Percentiles rank a stretch among this genome's conserved stretches.
Evolutionary conservation across 495 filamentous ascomycete species (phyloP).

Genomic region (Xylona heveae): DNA sequence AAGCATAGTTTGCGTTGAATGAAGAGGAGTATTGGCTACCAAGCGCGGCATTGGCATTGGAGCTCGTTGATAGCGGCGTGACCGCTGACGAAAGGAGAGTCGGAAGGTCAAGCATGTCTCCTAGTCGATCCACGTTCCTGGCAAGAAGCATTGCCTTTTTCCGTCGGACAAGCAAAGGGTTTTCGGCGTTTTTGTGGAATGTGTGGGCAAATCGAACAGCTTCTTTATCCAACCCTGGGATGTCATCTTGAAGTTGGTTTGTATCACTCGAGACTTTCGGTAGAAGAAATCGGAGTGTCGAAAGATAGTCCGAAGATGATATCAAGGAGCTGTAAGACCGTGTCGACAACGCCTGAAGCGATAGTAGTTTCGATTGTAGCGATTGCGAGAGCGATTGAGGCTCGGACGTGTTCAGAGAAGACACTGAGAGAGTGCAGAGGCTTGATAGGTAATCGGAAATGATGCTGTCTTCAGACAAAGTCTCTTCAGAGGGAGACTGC

Average conservation of each 20-base stretch:
- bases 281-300: conserved; percentile 42
- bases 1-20: conserved; percentile 60
- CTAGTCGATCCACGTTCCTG: conserved; percentile 70
- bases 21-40: conserved; percentile 17
- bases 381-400: conserved; percentile 60
- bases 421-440: conserved; percentile 9
- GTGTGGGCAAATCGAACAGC: conserved; percentile 63
- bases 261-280: conserved; percentile 44
- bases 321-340: conserved; percentile 83
- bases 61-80: conserved; percentile 22
- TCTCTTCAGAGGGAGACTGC: not conserved
- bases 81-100: conserved; percentile 62
- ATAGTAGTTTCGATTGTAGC: conserved; percentile 63
- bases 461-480: not conserved
- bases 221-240: conserved; percentile 63
- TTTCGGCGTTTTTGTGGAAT: conserved; percentile 55
- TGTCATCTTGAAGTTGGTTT: conserved; percentile 38
- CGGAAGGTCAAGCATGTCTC: conserved; percentile 83
- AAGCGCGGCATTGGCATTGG: conserved; percentile 18
- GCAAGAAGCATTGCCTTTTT: conserved; percentile 71
- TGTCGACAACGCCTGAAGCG: conserved; percentile 72
- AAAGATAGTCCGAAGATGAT: conserved; percentile 53
- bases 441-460: conserved; percentile 3
- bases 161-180: conserved; percentile 50
- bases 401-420: conserved; percentile 50